Evolutionary conservation across 768 basidiomycete genomes (phyloP).

Genomic region (Psilocybe azurescens): DNA sequence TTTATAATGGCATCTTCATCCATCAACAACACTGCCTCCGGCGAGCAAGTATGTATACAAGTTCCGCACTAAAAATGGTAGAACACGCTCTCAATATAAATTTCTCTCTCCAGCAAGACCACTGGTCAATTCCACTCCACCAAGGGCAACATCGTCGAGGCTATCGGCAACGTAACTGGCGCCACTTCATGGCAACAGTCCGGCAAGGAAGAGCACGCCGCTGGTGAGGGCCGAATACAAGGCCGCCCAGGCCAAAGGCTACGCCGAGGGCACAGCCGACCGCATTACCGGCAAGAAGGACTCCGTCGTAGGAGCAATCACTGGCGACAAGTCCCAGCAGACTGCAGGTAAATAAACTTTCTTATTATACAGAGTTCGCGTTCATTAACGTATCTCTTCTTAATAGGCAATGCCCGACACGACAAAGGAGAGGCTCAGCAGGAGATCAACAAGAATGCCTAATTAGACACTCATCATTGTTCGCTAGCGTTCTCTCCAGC

Average conservation of each 20-base stretch:
- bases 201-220: constrained; percentile 56
- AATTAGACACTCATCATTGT: background rate
- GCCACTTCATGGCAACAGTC: constrained; percentile 47
- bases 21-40: constrained; percentile 31
- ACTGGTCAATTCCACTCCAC: constrained; percentile 48
- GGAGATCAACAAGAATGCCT: constrained; percentile 46
- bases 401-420: constrained; percentile 53
- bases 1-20: constrained; percentile 23
- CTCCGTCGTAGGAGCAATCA: constrained; percentile 53
- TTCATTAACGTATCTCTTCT: background rate
- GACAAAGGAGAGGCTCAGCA: constrained; percentile 64
- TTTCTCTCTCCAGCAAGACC: constrained; percentile 37
- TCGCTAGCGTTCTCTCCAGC: too few species aligned
- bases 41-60: constrained; percentile 30
- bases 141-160: constrained; percentile 45
- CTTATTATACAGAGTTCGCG: background rate
- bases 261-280: constrained; percentile 52
- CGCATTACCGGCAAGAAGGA: constrained; percentile 54
- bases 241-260: constrained; percentile 54
- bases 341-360: constrained; percentile 37
- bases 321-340: constrained; percentile 53
- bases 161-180: constrained; percentile 54
- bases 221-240: constrained; percentile 56
- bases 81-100: background rate
- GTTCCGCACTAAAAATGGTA: background rate